Percentiles rank a stretch among this genome's conserved stretches.
Conservation (phyloP, 179 eudicot genomes). For the Dionaea muscipula region DNA sequence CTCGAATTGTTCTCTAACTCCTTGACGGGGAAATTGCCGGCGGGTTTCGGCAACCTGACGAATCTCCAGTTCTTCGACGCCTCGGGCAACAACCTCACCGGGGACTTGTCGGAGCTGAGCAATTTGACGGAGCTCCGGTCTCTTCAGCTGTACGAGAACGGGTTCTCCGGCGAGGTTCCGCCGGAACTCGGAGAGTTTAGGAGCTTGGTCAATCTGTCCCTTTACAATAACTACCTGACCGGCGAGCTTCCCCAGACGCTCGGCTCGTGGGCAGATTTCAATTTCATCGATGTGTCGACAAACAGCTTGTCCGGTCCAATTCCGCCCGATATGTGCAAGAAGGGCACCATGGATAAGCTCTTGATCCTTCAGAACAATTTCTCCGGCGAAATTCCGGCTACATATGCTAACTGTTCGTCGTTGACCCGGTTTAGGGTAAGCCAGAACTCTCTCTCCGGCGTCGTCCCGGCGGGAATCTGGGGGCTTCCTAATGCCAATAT, state of each 20-base stretch:
- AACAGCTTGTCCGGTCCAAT: conserved; percentile 58
- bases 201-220: conserved; percentile 46
- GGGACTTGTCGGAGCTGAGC: conserved; percentile 51
- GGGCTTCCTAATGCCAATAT: conserved; percentile 49
- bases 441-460: conserved; percentile 54
- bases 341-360: conserved; percentile 48
- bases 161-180: conserved; percentile 54
- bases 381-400: conserved; percentile 58
- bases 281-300: conserved; percentile 73
- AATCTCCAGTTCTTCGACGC: conserved; percentile 50
- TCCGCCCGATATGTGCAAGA: conserved; percentile 83
- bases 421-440: conserved; percentile 62
- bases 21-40: conserved; percentile 55
- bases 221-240: conserved; percentile 53
- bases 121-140: conserved; percentile 26
- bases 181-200: conserved; percentile 62
- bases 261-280: conserved; percentile 65
- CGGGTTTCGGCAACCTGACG: conserved; percentile 51
- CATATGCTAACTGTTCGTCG: conserved; percentile 46
- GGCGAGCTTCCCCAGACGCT: conserved; percentile 57
- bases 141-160: conserved; percentile 46
- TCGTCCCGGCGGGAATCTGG: conserved; percentile 72
- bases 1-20: conserved; percentile 48
- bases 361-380: conserved; percentile 57
- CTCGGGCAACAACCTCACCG: conserved; percentile 40